Evolutionary conservation across 495 filamentous ascomycete genomes (phyloP), one percentile per base, ranked within the genome.

Genomic region (Durotheca rogersii): DNA sequence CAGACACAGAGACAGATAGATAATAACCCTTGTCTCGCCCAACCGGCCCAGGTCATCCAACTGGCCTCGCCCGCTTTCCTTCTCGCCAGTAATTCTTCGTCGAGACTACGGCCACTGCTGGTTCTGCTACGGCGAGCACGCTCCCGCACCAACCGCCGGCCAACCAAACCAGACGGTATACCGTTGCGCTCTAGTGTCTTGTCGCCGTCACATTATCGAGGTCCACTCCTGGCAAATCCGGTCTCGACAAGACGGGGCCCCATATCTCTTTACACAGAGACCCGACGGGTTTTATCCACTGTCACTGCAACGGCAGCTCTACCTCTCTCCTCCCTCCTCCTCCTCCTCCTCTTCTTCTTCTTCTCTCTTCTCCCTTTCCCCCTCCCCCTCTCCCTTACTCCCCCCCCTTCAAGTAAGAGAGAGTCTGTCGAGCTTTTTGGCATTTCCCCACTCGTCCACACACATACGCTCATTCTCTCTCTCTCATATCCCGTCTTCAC

Each of bases 231-330:
- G n/a, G 23, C 23, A 29, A 11, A 27, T 20, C 30, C 29, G 39
- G 37, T 47, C 29, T 49, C 44, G 35, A 48, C 21, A 30, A 34
- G 40, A 42, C 36, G 40, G 41, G n/a, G n/a, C n/a, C 49, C 55
- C 44, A 53, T 53, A 48, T 45, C 40, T 52, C 41, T n/a, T 3
- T 4, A 4, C 23, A 27, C 9, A 27, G 55, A 41, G 53, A 32
- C 40, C 55, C 34, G 44, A 50, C 42, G 49, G 55, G 48, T 44
- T 47, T 55, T 44, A 59, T 50, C 56, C 56, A 59, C 56, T 36
- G 56, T 6, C 36, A 23, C 51, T 59, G 56, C 32, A 59, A 59
- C 56, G 18, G 39, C 43, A 36, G 18, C 17, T 34, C 49, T 37
- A 36, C 23, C 17, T 33, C 41, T 35, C 38, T 41, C 3, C 15